Percentiles rank a stretch among this genome's conserved stretches.
Evolutionary conservation across 202 grass and related monocot species (phyloP).

Genomic region (Bolboschoenoplectus hybrid): DNA sequence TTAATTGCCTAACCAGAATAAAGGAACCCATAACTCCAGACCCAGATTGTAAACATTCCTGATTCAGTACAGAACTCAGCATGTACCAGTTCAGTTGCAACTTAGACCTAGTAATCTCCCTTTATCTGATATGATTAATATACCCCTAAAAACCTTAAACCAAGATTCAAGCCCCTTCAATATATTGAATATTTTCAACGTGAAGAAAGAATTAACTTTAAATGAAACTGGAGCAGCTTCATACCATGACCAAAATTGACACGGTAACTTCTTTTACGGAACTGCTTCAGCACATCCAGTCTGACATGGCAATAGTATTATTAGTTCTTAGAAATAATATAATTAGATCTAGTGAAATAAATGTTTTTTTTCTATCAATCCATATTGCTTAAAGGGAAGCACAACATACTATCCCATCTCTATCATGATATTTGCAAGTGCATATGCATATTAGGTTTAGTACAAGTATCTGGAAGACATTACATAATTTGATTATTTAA

Average conservation of each 20-base stretch:
- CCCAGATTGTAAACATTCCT: background rate
- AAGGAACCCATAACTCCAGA: background rate
- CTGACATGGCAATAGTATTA: constrained; percentile 6
- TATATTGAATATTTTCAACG: background rate
- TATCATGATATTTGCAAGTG: background rate
- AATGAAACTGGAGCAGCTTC: background rate
- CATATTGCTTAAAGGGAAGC: background rate
- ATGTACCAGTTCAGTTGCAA: background rate
- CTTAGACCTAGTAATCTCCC: background rate
- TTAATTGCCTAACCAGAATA: background rate
- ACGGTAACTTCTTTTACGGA: background rate
- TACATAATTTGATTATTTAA: background rate
- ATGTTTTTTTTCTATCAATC: background rate
- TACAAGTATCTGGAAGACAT: background rate
- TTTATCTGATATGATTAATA: background rate
- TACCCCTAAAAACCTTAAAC: background rate
- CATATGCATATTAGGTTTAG: background rate
- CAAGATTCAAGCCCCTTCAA: background rate
- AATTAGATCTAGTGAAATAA: constrained; percentile 8
- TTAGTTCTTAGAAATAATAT: background rate
- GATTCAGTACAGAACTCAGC: background rate
- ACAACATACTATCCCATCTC: background rate
- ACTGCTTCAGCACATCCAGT: background rate
- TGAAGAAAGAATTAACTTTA: background rate
- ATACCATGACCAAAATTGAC: background rate